Evolutionary conservation across 2,329 filamentous ascomycete genomes (phyloP).

Genomic region (Aspergillus fijiensis): DNA sequence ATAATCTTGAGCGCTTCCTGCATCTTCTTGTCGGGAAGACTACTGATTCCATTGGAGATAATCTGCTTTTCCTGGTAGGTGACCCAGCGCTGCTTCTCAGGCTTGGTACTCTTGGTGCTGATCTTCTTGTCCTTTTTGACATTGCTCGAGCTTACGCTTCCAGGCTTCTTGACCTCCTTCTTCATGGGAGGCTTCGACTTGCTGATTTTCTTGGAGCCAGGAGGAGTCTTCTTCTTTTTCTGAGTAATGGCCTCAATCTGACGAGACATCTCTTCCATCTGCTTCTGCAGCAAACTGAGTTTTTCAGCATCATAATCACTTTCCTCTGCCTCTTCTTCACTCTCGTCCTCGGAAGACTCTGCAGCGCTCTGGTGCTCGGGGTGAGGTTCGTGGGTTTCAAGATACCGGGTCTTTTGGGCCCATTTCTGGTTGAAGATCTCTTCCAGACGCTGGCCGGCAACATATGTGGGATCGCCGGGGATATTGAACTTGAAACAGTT

Average conservation of each 20-base stretch:
- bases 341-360: conserved; percentile 66
- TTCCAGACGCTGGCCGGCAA: conserved; percentile 70
- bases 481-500: conserved; percentile 95
- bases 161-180: conserved; percentile 41
- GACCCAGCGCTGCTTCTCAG: conserved; percentile 63
- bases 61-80: conserved; percentile 82
- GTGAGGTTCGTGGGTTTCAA: conserved; percentile 69
- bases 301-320: conserved; percentile 64
- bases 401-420: conserved; percentile 76
- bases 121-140: conserved; percentile 42
- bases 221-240: conserved; percentile 61
- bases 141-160: background rate
- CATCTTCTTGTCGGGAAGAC: conserved; percentile 75
- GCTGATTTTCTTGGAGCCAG: conserved; percentile 51
- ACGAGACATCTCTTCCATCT: conserved; percentile 72
- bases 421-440: conserved; percentile 73
- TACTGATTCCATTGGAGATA: conserved; percentile 81
- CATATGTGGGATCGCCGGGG: conserved; percentile 70
- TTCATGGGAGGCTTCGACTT: conserved; percentile 26
- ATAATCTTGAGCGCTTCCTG: conserved; percentile 84
- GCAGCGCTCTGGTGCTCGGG: conserved; percentile 63
- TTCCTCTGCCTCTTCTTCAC: conserved; percentile 70
- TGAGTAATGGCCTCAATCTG: conserved; percentile 57
- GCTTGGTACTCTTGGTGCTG: conserved; percentile 43
- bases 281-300: conserved; percentile 65